Conservation (phyloP, 805 yeast species). For the Metschnikowia gelsemii region DNA sequence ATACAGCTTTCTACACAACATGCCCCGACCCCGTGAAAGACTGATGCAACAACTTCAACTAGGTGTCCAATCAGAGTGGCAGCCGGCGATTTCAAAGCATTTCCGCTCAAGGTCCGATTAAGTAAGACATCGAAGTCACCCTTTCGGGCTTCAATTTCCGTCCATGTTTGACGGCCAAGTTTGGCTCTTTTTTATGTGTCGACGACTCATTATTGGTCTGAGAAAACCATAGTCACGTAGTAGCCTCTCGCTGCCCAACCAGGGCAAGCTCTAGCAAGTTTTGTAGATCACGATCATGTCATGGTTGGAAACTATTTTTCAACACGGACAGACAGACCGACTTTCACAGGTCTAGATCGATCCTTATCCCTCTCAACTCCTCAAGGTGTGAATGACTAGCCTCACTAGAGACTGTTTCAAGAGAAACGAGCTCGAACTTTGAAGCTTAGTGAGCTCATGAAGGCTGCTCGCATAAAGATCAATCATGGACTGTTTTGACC, state of each 20-base stretch:
- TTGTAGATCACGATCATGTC: constrained; percentile 50
- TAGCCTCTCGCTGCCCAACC: constrained; percentile 88
- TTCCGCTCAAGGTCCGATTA: constrained; percentile 92
- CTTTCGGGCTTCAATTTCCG: constrained; percentile 83
- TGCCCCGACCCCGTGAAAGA: constrained; percentile 17
- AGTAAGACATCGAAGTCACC: constrained; percentile 96
- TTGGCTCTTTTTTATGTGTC: constrained; percentile 78
- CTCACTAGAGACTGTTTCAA: too few relatives aligned
- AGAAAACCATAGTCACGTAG: constrained; percentile 87
- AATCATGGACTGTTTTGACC: too few relatives aligned
- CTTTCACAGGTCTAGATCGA: too few relatives aligned
- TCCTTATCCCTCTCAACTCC: too few relatives aligned
- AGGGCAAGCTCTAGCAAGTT: constrained; percentile 90
- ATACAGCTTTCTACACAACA: constrained; percentile 4
- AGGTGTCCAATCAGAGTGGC: constrained; percentile 12
- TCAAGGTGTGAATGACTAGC: too few relatives aligned
- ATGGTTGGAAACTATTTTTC: constrained; percentile 33
- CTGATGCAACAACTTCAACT: constrained; percentile 20
- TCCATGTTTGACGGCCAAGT: constrained; percentile 77
- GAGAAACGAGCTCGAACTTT: too few relatives aligned
- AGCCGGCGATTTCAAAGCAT: constrained; percentile 69
- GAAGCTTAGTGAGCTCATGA: too few relatives aligned
- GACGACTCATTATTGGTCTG: constrained; percentile 95
- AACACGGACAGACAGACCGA: too few relatives aligned
- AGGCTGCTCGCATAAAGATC: too few relatives aligned